phyloP scores from a whole-genome alignment of 2,329 filamentous ascomycete species.

The Cercospora citrullina region DNA sequence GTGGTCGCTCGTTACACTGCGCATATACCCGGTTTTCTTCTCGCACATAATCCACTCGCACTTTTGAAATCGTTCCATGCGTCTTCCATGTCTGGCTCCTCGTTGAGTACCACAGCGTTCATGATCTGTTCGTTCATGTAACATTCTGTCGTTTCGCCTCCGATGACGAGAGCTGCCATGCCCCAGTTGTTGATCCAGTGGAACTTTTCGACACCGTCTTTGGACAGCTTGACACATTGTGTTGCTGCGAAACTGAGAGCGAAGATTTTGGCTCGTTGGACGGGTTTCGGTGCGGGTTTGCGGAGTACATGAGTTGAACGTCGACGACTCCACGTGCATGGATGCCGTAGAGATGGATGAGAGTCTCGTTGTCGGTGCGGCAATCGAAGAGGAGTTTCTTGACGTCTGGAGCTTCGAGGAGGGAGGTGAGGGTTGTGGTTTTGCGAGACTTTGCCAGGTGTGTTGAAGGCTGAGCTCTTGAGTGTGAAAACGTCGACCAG shows the following conservation, averaged over 20 bases:
- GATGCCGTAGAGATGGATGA: conserved; percentile 42
- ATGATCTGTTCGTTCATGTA: neutral
- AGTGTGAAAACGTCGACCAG: conserved; percentile 51
- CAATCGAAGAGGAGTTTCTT: conserved; percentile 61
- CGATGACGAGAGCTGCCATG: neutral
- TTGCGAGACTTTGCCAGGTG: conserved; percentile 23
- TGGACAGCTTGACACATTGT: neutral
- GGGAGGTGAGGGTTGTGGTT: conserved; percentile 35
- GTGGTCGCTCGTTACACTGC: neutral
- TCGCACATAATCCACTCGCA: neutral
- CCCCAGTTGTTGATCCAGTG: neutral
- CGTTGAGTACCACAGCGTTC: neutral
- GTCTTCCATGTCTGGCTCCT: neutral
- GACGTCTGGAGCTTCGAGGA: conserved; percentile 49
- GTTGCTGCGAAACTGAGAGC: neutral
- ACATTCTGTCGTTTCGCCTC: neutral
- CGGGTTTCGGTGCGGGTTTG: conserved; percentile 32
- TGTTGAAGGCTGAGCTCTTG: conserved; percentile 44
- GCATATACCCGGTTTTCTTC: neutral
- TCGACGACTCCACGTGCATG: conserved; percentile 51
- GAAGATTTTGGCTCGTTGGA: neutral
- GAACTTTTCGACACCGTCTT: neutral
- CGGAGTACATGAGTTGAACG: conserved; percentile 59
- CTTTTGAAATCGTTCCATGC: neutral
- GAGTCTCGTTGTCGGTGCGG: conserved; percentile 58